Evolutionary conservation across 306 rosid species (phyloP).

Genomic region (Psophocarpus tetragonolobus): DNA sequence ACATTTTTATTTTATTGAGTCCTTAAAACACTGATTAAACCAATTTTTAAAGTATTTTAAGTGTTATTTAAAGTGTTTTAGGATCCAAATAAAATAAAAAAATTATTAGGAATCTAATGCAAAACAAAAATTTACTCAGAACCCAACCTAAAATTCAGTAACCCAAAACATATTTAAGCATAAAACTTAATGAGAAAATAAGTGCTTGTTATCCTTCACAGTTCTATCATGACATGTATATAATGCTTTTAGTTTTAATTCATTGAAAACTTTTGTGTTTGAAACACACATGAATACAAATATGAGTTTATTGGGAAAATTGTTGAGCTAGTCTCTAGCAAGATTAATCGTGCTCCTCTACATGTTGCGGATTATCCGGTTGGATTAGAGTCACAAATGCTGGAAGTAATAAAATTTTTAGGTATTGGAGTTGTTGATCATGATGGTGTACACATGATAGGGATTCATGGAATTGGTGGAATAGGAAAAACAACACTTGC

Average conservation of each 20-base stretch:
- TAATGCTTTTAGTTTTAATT: background rate
- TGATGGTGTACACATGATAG: background rate
- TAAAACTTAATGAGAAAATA: background rate
- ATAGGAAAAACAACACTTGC: constrained; percentile 3
- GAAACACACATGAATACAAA: background rate
- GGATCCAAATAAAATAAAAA: no score
- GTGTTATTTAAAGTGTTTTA: no score
- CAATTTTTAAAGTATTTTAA: no score
- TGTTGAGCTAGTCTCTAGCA: background rate
- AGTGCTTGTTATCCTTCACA: background rate
- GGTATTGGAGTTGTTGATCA: background rate
- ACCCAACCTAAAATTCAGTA: no score
- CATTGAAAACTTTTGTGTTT: background rate
- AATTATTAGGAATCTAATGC: no score
- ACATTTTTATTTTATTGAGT: no score
- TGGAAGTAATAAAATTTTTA: background rate
- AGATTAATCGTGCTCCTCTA: background rate
- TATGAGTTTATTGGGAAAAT: background rate
- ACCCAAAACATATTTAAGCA: no score
- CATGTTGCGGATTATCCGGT: background rate
- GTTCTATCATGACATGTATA: background rate
- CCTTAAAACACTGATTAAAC: no score
- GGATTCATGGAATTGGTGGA: background rate
- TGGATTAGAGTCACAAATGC: background rate
- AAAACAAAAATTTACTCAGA: no score